Conservation (phyloP, 176 grass and related monocot genomes). For the Ananas comosus region DNA sequence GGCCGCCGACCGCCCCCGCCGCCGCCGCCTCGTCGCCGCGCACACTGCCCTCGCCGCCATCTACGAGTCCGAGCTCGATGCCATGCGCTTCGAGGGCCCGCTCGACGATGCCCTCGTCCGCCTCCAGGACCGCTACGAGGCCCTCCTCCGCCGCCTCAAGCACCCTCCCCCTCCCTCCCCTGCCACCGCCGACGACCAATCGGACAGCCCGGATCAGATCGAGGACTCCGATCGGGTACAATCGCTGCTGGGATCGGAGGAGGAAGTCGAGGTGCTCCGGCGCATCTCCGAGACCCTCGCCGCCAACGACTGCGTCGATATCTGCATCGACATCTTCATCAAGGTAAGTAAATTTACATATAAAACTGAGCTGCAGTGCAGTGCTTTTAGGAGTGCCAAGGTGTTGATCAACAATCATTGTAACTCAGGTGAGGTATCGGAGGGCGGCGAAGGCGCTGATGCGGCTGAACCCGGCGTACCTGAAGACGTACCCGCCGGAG, state of each 20-base stretch:
- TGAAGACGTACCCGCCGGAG: slow-evolving; percentile 45
- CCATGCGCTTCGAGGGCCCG: slow-evolving; percentile 53
- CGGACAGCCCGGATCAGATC: background rate
- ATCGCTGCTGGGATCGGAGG: slow-evolving; percentile 30
- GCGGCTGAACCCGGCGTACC: slow-evolving; percentile 52
- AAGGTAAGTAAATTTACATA: slow-evolving; percentile 16
- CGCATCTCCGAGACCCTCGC: slow-evolving; percentile 47
- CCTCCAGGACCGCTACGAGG: slow-evolving; percentile 50
- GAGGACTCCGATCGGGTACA: background rate
- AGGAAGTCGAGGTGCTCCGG: slow-evolving; percentile 32
- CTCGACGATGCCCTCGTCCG: slow-evolving; percentile 51
- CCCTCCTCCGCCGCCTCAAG: slow-evolving; percentile 41
- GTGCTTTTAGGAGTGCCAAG: too few relatives aligned
- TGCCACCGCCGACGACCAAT: background rate
- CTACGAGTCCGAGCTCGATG: slow-evolving; percentile 47
- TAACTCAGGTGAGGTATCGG: slow-evolving; percentile 40
- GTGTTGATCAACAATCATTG: too few relatives aligned
- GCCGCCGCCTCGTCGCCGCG: slow-evolving; percentile 37
- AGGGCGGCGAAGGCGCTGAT: slow-evolving; percentile 64
- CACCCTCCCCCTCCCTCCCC: too few relatives aligned
- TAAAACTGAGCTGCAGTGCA: background rate
- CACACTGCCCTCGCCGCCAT: slow-evolving; percentile 33
- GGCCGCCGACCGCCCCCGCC: slow-evolving; percentile 29
- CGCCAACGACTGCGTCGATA: slow-evolving; percentile 58
- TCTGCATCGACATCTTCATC: slow-evolving; percentile 63